Evolutionary conservation across 352 stramenopile species (phyloP), one percentile per base, ranked within the genome.

Genomic region (Phytopythium vexans): DNA sequence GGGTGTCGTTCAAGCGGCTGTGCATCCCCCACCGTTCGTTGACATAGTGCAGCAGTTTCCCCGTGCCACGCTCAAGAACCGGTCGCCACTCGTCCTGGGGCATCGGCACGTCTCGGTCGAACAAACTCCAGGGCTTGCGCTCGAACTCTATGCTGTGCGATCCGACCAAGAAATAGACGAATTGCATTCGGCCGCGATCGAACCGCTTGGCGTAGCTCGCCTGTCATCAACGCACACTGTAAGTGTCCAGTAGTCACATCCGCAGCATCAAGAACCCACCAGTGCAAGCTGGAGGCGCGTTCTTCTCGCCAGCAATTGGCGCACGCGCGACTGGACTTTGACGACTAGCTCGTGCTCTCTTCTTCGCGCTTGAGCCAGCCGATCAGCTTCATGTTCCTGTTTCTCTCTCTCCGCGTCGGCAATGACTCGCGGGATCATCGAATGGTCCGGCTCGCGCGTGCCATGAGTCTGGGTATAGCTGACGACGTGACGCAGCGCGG

Each of bases 1-100:
- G 38, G 1, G 39, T 9, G 16, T 73, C 49, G 40, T 87, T 75
- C 43, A 82, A 62, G 11, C 35, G 54, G 37, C 74, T 90, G 46
- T 56, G 70, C 2, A 56, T 21, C 4, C 74, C 80, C 8, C 74
- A 71, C 9, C 51, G 49, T 11, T 66, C 64, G 38, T 91, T 88
- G 46, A 78, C 72, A 44, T 69, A 88, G 15, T 46, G 41, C 10
- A 21, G 27, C 45, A 37, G 27, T 36, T 10, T 14, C 11, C 9
- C 11, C 27, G 14, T 39, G 1, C 8, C 9, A 10, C n/a, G 59
- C 32, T 53, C 12, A 21, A 39, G 41, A 1, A 72, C 45, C 1
- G 47, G 49, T 12, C 61, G 40, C 75, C 75, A 89, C 36, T 78
- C 60, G 27, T 91, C 76, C 14, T 34, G n/a, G 6, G 77, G 80